These are phyloP conservation scores for Aureobasidium leucospermi DNA, from an alignment of 2,329 filamentous ascomycete species.

Conservation along the genomic window DNA sequence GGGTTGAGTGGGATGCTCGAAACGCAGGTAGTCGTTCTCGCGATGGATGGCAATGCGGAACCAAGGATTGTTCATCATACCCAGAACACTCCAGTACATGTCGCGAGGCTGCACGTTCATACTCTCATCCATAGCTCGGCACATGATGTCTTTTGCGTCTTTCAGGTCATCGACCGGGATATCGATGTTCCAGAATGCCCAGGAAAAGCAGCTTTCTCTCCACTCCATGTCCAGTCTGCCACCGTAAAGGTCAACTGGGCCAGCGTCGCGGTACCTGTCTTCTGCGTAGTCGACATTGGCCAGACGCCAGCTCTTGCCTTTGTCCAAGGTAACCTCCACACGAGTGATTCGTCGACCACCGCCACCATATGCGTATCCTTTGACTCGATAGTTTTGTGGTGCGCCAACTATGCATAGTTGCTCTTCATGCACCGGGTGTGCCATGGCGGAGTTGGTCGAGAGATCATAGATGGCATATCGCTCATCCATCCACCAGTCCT, in stretches of 20 bases:
- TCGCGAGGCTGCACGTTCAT: slow-evolving; percentile 82
- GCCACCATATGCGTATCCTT: slow-evolving; percentile 82
- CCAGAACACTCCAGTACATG: slow-evolving; percentile 92
- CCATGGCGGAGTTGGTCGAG: slow-evolving; percentile 76
- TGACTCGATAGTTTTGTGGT: slow-evolving; percentile 52
- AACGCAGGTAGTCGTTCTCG: slow-evolving; percentile 57
- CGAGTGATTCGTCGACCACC: slow-evolving; percentile 77
- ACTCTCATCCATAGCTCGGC: slow-evolving; percentile 83
- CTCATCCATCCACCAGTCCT: slow-evolving; percentile 79
- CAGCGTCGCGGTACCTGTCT: slow-evolving; percentile 65
- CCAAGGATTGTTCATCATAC: slow-evolving; percentile 99
- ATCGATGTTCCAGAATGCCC: slow-evolving; percentile 82
- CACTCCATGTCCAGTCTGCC: slow-evolving; percentile 73
- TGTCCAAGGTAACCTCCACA: slow-evolving; percentile 76
- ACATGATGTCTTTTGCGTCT: slow-evolving; percentile 63
- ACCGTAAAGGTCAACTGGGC: slow-evolving; percentile 62
- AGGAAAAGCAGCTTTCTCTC: slow-evolving; percentile 78
- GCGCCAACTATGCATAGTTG: slow-evolving; percentile 45
- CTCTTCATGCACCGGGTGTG: slow-evolving; percentile 73
- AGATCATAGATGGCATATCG: slow-evolving; percentile 90
- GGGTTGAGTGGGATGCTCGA: slow-evolving; percentile 85
- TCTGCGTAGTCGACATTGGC: slow-evolving; percentile 76
- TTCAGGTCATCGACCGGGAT: slow-evolving; percentile 57
- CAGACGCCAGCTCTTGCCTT: slow-evolving; percentile 71
- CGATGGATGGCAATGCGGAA: slow-evolving; percentile 71